Evolutionary conservation across 345 rosid genomes (phyloP).

Genomic region (Ricinus communis): DNA sequence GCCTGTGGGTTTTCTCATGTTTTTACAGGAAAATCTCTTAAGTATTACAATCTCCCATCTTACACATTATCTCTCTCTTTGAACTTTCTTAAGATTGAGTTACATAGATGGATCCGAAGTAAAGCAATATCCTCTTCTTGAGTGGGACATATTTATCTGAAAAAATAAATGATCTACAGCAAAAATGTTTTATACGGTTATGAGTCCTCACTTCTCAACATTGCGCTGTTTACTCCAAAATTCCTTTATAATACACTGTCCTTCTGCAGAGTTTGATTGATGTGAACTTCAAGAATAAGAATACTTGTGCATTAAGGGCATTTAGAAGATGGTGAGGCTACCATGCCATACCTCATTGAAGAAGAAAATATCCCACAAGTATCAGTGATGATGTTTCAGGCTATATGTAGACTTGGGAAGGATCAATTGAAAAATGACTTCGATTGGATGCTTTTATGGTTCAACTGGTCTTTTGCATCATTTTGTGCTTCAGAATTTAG

Average conservation of each 20-base stretch:
- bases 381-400: background rate
- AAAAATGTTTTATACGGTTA: no score
- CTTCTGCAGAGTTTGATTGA: background rate
- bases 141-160: no score
- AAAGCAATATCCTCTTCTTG: no score
- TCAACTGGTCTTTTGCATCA: conserved; percentile 1
- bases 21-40: background rate
- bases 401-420: background rate
- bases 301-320: background rate
- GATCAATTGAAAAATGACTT: background rate
- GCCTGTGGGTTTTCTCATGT: no score
- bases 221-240: background rate
- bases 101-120: no score
- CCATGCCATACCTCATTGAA: background rate
- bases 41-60: background rate
- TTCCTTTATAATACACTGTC: background rate
- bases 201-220: background rate
- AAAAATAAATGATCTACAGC: no score
- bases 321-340: background rate
- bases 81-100: no score
- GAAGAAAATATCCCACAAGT: background rate
- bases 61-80: no score
- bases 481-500: conserved; percentile 6
- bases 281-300: background rate
- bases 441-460: background rate